phyloP scores from a whole-genome alignment of 306 rosid genomes.

The Astragalus membranaceus region DNA sequence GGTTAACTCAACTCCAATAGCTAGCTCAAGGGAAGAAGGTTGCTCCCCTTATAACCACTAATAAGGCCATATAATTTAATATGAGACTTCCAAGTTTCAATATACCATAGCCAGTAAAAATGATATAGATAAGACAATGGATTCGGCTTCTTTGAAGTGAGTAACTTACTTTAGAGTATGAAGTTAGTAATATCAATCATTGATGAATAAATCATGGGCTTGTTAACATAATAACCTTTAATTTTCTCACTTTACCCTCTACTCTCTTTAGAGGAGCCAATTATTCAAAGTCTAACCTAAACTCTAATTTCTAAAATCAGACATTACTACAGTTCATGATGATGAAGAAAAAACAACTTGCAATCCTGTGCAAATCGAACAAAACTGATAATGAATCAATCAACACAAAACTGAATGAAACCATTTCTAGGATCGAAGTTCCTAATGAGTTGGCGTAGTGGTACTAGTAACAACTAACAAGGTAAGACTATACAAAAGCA shows the following conservation, averaged over 20 bases:
- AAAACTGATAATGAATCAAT: not conserved
- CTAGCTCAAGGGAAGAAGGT: no score
- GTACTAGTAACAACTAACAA: not conserved
- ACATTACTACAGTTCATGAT: not conserved
- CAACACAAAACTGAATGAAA: constrained; percentile 1
- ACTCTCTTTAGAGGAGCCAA: no score
- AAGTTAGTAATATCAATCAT: no score
- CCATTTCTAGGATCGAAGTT: constrained; percentile 9
- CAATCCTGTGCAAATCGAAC: not conserved
- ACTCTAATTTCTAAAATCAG: not conserved
- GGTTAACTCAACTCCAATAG: no score
- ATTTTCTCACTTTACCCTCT: no score
- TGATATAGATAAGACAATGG: not conserved
- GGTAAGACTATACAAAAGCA: not conserved
- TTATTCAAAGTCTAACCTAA: not conserved
- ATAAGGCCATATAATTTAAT: no score
- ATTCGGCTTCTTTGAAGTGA: no score
- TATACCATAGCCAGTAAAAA: not conserved
- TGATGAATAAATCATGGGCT: no score
- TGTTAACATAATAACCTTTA: no score
- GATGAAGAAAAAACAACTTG: not conserved
- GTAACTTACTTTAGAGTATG: no score
- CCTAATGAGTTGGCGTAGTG: not conserved
- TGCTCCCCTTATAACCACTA: no score
- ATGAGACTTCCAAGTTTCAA: no score